phyloP scores from a whole-genome alignment of 345 rosid genomes.

The Aegle marmelos region DNA sequence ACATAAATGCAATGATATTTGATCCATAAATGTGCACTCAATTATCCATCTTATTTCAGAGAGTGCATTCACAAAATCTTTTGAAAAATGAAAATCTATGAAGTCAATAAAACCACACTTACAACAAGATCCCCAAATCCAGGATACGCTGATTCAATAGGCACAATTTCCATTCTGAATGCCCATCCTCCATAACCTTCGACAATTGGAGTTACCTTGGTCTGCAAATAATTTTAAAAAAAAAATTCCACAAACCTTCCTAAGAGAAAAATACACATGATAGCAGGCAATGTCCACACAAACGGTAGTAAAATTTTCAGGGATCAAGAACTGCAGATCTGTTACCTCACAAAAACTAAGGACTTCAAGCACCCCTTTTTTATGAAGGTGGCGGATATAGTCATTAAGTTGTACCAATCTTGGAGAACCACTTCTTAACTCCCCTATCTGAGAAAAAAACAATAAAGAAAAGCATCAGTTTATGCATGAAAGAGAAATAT shows the following conservation, averaged over 20 bases:
- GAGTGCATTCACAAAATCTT: background rate
- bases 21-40: background rate
- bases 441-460: constrained; percentile 61
- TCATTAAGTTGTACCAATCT: constrained; percentile 81
- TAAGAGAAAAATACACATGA: background rate
- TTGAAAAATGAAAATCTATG: background rate
- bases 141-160: constrained; percentile 96
- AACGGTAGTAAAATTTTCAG: background rate
- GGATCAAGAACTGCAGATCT: background rate
- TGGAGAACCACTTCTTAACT: constrained; percentile 92
- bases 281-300: too few relatives aligned
- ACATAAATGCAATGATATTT: background rate
- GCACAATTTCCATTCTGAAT: constrained; percentile 87
- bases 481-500: background rate
- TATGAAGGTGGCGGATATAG: constrained; percentile 74
- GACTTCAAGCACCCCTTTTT: constrained; percentile 75
- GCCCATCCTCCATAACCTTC: constrained; percentile 99
- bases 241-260: background rate
- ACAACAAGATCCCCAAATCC: constrained; percentile 97
- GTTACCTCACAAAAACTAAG: constrained; percentile 96
- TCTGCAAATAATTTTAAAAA: constrained; percentile 41
- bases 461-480: constrained; percentile 10
- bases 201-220: constrained; percentile 93
- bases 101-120: constrained; percentile 29
- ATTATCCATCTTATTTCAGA: background rate